A percentile compares a stretch with the other conserved stretches of the same genome.
Evolutionary conservation across 352 stramenopile species (phyloP).

Genomic region (Phytopythium oedochilum): DNA sequence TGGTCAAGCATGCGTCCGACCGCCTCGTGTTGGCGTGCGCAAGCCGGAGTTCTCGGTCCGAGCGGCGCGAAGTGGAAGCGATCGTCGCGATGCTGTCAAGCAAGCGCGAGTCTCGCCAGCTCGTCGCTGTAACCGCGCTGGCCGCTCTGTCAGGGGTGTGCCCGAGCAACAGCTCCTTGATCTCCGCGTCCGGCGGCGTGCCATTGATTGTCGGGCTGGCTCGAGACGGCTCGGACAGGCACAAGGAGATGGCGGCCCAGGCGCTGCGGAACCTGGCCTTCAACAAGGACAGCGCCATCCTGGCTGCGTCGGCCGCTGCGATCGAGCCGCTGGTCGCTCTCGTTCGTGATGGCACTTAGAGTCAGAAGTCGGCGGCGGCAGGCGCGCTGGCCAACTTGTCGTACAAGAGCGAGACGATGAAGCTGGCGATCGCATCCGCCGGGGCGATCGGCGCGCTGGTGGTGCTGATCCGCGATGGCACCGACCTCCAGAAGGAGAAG

Average conservation of each 20-base stretch:
- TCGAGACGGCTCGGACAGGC: not conserved
- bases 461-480: not conserved
- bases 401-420: not conserved
- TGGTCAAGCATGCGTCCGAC: not conserved
- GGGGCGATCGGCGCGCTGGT: not conserved
- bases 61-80: not conserved
- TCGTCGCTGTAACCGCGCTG: not conserved
- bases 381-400: not conserved
- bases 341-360: not conserved
- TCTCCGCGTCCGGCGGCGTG: not conserved
- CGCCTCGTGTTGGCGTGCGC: not conserved
- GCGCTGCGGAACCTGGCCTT: conserved; percentile 1
- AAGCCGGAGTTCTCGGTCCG: not conserved
- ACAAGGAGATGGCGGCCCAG: conserved; percentile 6
- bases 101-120: not conserved
- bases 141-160: not conserved
- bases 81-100: not conserved
- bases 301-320: not conserved
- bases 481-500: not conserved
- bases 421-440: not conserved
- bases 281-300: not conserved
- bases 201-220: conserved; percentile 1
- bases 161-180: not conserved
- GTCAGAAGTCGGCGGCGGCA: not conserved
- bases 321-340: not conserved